Conservation (phyloP, 306 rosid genomes). For the Glycine soja region DNA sequence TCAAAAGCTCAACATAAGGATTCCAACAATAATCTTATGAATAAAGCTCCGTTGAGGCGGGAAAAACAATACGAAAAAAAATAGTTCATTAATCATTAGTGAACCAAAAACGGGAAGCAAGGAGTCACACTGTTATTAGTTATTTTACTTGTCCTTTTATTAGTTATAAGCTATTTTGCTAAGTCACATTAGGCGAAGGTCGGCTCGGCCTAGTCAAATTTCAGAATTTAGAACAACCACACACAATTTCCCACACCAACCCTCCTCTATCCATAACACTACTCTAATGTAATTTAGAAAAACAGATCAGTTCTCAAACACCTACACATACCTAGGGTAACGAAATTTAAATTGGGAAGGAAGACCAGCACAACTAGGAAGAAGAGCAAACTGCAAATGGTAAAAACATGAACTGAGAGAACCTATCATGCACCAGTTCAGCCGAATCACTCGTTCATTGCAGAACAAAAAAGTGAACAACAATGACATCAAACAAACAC, state of each 20-base stretch:
- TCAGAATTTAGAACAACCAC: background rate
- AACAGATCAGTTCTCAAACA: background rate
- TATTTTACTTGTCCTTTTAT: background rate
- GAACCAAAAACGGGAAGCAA: background rate
- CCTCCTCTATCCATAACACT: background rate
- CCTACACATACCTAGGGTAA: too few relatives aligned
- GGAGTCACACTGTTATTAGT: background rate
- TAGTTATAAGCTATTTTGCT: too few relatives aligned
- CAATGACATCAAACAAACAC: background rate
- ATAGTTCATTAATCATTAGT: background rate
- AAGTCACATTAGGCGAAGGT: slow-evolving; percentile 15
- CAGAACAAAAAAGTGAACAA: slow-evolving; percentile 18
- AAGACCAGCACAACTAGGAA: background rate
- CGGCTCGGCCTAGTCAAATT: slow-evolving; percentile 13
- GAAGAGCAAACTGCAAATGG: background rate
- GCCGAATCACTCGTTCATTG: slow-evolving; percentile 31
- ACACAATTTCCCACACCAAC: background rate
- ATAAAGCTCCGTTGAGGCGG: slow-evolving; percentile 14
- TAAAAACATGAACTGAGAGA: background rate
- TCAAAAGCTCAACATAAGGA: background rate
- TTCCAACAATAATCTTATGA: background rate
- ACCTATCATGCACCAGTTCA: slow-evolving; percentile 36
- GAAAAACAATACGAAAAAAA: background rate
- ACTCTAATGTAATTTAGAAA: background rate
- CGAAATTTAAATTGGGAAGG: too few relatives aligned